Conservation (phyloP, 345 rosid species). For the Pistacia atlantica region DNA sequence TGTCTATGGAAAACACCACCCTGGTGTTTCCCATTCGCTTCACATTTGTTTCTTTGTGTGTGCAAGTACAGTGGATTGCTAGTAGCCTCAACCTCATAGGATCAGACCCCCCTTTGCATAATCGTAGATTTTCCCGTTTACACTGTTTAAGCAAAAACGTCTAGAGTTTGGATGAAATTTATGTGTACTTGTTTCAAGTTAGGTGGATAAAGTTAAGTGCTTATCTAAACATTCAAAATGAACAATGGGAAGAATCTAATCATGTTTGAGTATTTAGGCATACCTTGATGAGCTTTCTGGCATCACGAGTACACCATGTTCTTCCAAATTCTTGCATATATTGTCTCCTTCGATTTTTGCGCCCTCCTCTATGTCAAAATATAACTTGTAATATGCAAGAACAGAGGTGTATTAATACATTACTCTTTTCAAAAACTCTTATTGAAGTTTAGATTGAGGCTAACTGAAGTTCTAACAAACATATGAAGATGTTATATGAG, state of each 20-base stretch:
- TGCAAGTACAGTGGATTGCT: no score
- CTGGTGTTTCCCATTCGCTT: no score
- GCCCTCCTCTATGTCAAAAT: constrained; percentile 52
- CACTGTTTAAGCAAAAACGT: neutral
- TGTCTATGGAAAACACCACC: no score
- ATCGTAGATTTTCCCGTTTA: no score
- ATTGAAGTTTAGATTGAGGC: neutral
- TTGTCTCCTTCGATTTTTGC: constrained; percentile 50
- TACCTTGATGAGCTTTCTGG: constrained; percentile 22
- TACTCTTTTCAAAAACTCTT: neutral
- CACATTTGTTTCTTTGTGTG: no score
- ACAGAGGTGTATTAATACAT: neutral
- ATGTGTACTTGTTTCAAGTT: no score
- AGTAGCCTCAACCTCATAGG: no score
- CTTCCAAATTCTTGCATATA: constrained; percentile 39
- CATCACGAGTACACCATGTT: no score
- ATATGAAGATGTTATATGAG: no score
- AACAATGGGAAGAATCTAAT: neutral
- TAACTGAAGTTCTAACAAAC: neutral
- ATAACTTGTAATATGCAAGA: constrained; percentile 47
- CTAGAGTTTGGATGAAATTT: neutral
- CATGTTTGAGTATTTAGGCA: constrained; percentile 12
- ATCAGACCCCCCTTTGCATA: no score
- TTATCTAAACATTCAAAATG: neutral
- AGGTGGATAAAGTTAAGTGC: neutral